These are phyloP conservation scores for Fusarium agapanthi DNA, from an alignment of 2,329 filamentous ascomycete species.

Conservation along the genomic window DNA sequence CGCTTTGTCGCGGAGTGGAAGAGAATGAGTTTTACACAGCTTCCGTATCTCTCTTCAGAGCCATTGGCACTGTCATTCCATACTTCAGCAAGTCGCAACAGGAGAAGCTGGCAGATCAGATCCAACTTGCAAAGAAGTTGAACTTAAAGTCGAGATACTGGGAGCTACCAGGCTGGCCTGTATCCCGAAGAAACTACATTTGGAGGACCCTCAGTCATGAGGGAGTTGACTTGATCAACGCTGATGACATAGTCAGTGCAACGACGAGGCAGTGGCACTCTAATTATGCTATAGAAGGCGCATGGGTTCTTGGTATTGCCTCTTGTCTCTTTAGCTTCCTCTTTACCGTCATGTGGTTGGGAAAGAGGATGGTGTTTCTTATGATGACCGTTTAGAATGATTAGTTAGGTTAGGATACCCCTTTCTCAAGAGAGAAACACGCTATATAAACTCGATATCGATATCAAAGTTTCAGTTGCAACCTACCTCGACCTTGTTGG, in stretches of 20 bases:
- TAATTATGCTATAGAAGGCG: conserved; percentile 25
- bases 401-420: background rate
- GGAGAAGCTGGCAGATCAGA: conserved; percentile 52
- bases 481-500: too few species aligned
- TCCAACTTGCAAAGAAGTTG: conserved; percentile 57
- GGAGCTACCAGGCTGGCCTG: conserved; percentile 68
- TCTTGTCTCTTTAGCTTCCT: conserved; percentile 29
- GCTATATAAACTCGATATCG: too few species aligned
- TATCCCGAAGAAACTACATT: conserved; percentile 62
- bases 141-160: conserved; percentile 69
- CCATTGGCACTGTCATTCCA: conserved; percentile 58
- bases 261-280: conserved; percentile 30
- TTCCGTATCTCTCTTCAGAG: conserved; percentile 61
- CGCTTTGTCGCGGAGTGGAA: conserved; percentile 2
- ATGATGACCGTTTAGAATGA: background rate
- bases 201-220: conserved; percentile 64
- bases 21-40: conserved; percentile 71
- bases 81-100: conserved; percentile 53
- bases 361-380: conserved; percentile 16
- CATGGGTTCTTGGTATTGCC: conserved; percentile 32
- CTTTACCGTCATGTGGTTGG: conserved; percentile 24
- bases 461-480: background rate
- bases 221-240: conserved; percentile 68
- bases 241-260: conserved; percentile 64
- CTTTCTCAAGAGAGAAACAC: background rate